Percentiles rank a stretch among this genome's conserved stretches.
These are phyloP conservation scores for Cercophora newfieldiana DNA, from an alignment of 495 filamentous ascomycete genomes.

Conservation along the genomic window DNA sequence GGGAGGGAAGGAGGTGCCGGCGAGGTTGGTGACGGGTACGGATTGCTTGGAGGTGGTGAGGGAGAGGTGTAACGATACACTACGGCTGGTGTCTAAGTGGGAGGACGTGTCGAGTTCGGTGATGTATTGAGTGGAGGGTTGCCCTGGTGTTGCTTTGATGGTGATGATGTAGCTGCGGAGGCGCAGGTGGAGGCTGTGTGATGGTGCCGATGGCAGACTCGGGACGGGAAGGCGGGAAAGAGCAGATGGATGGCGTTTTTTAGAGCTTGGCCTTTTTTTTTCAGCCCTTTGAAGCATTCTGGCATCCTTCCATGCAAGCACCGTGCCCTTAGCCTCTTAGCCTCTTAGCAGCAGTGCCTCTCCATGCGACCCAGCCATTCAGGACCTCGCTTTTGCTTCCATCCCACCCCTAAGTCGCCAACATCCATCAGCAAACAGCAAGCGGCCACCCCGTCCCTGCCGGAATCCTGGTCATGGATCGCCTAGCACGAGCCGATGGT, in stretches of 20 bases:
- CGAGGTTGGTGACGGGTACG: conserved; percentile 36
- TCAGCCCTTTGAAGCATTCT: background rate
- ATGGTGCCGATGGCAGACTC: background rate
- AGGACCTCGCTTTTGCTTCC: background rate
- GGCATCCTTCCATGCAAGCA: background rate
- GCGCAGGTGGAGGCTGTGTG: background rate
- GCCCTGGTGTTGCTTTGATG: background rate
- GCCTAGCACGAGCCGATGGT: background rate
- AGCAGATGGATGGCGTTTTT: background rate
- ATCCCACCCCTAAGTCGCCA: background rate
- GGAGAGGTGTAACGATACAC: conserved; percentile 33
- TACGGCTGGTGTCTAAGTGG: conserved; percentile 39
- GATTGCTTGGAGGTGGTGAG: conserved; percentile 34
- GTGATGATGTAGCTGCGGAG: background rate
- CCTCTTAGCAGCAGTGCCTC: background rate
- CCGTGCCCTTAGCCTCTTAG: too few relatives aligned
- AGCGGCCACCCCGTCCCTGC: background rate
- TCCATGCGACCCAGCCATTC: background rate
- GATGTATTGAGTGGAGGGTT: conserved; percentile 7
- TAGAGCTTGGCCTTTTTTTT: background rate
- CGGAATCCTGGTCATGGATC: background rate
- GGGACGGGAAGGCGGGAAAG: background rate
- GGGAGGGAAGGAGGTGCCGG: conserved; percentile 38
- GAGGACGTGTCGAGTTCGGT: conserved; percentile 29
- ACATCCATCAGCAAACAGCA: background rate